These are phyloP conservation scores for Musa troglodytarum DNA, from an alignment of 176 grass and related monocot genomes.

Conservation along the genomic window DNA sequence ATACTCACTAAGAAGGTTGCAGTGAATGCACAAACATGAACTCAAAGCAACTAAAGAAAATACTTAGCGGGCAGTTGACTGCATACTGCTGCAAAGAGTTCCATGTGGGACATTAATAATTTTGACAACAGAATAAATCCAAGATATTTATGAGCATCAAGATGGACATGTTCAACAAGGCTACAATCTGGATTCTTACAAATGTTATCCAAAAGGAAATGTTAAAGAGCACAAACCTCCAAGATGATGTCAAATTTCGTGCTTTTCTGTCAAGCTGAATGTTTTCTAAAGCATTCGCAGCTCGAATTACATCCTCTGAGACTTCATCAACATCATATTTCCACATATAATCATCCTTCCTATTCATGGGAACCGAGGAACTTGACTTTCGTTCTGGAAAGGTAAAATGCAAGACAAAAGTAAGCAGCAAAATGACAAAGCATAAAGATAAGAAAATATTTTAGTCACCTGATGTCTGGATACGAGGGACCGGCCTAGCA, in stretches of 20 bases:
- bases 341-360: slow-evolving; percentile 95
- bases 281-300: slow-evolving; percentile 65
- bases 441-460: slow-evolving; percentile 4
- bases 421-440: slow-evolving; percentile 1
- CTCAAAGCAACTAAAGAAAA: too few species aligned
- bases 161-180: not conserved
- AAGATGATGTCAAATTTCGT: slow-evolving; percentile 63
- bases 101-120: too few species aligned
- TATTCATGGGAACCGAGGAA: slow-evolving; percentile 30
- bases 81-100: too few species aligned
- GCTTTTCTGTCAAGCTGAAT: slow-evolving; percentile 79
- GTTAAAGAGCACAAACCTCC: slow-evolving; percentile 37
- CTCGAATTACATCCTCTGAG: slow-evolving; percentile 73
- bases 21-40: not conserved
- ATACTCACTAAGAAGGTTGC: not conserved
- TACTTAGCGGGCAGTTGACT: too few species aligned
- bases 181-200: not conserved
- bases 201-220: not conserved
- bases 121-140: too few species aligned
- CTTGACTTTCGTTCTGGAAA: slow-evolving; percentile 53
- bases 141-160: not conserved
- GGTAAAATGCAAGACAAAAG: slow-evolving; percentile 2
- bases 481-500: slow-evolving; percentile 43
- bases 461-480: slow-evolving; percentile 58
- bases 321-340: slow-evolving; percentile 72